phyloP scores from a whole-genome alignment of 208 protist species.

The Trypanosoma scelopori region DNA sequence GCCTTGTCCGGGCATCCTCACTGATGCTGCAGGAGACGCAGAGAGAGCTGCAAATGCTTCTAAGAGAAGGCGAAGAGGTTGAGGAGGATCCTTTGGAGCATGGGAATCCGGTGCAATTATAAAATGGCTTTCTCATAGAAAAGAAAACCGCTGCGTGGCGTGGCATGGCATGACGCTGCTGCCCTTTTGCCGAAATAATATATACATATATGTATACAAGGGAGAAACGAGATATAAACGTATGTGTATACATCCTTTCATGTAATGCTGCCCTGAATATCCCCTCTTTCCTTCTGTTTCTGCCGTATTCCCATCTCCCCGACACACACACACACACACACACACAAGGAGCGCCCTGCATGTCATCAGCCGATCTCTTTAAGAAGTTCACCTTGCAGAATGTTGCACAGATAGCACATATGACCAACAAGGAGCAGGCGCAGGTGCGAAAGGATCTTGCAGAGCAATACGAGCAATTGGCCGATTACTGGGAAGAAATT shows the following conservation, averaged over 20 bases:
- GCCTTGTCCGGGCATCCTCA: slow-evolving; percentile 41
- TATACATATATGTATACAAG: not conserved
- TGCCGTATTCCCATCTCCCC: slow-evolving; percentile 5
- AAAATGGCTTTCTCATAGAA: not conserved
- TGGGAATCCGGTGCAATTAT: slow-evolving; percentile 7
- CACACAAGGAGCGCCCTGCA: slow-evolving; percentile 1
- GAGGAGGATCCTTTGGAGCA: not conserved
- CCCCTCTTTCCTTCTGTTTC: slow-evolving; percentile 7
- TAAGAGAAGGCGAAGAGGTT: slow-evolving; percentile 55
- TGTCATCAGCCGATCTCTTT: slow-evolving; percentile 73
- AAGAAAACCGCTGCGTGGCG: no score
- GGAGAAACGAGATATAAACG: no score
- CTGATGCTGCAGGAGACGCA: slow-evolving; percentile 70
- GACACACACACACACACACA: not conserved
- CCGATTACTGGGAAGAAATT: slow-evolving; percentile 91
- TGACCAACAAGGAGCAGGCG: slow-evolving; percentile 87
- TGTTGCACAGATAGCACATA: slow-evolving; percentile 87
- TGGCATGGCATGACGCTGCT: no score
- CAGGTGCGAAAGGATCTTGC: slow-evolving; percentile 84
- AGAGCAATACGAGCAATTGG: slow-evolving; percentile 85
- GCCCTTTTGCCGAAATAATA: no score
- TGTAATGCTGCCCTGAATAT: not conserved
- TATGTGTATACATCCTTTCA: no score
- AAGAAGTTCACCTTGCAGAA: slow-evolving; percentile 91
- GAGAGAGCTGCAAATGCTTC: slow-evolving; percentile 51